Evolutionary conservation across 441 rosid genomes (phyloP), one percentile per base, ranked within the genome.

Genomic region (Croton setiger): DNA sequence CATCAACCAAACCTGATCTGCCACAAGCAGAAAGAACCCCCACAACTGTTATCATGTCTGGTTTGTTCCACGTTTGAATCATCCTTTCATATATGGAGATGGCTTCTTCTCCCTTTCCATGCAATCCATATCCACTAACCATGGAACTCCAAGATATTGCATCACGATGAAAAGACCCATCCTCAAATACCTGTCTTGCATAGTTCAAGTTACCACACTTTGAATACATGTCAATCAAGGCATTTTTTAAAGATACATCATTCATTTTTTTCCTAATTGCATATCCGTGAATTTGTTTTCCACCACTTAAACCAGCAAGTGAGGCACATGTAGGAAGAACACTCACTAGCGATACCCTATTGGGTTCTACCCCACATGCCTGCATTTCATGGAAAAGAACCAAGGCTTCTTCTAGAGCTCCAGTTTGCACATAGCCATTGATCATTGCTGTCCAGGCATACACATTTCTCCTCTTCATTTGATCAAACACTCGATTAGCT

Each of bases 41-140:
- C 1, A 87, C 83, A 58, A 83, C 20, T 5, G 85, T 81, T 73
- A 86, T 80, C 72, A 59, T 63, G 47, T 89, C 91, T 36, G 88
- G 91, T 71, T 78, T 82, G 56, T 69, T 72, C 63, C 86, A 86
- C 14, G 68, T 77, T 43, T 54, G 75, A 76, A 74, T 80, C 96
- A 89, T 86, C 75, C 78, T 70, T 13, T 81, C 60, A 71, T 82
- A 87, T 60, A 87, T 54, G 51, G 7, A 44, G 37, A 85, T 56
- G 36, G 93, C 90, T 78, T 89, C 85, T 60, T 86, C 79, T 20
- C 88, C 93, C 76, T 80, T 87, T 70, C 93, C 96, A 49, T 87
- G 85, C 57, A 86, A 71, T 71, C 96, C 92, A 67, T 79, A 89
- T 45, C 86, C 96, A 23, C 83, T 84, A 63, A 89, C 81, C 82